Base-by-base conservation (phyloP, 148 eudicot genomes). In the Agrostemma githago region DNA sequence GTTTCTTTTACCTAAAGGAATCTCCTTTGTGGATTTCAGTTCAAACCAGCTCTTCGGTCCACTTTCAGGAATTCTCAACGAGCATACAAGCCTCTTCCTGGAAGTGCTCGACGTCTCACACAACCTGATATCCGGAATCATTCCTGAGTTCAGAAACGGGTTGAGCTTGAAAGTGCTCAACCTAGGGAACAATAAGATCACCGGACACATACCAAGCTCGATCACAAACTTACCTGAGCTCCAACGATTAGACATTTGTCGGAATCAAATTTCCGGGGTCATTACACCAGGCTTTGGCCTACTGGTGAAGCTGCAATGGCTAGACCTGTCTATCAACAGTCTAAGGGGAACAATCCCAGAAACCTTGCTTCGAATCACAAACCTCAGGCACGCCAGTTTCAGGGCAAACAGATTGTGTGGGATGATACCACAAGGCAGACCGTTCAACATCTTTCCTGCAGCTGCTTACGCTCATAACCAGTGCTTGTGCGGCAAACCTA, bases 401-500 rank as follows among this genome's bases (percentile, higher is more conserved):
- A 82, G 98, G 71, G 86, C 87, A 46, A 92, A 90, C 72, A 86
- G 80, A 76, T 69, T 92, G 46, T 90, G 98, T 70, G 98, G 96
- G 26, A 80, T 59, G 70, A 87, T 92, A 15, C 98, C 96, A 62
- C 96, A 87, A 74, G 93, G 89, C 6, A 87, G 93, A 86, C 87
- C 87, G 5, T 84, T 70, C 74, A 82, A 82, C 4, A 66, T 84
- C 38, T 84, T 84, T 58, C 81, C 84, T 41, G 51, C n/a, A 51
- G 76, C 79, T 12, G 87, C 87, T 60, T 84, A 89, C 79, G 92
- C 92, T 2, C 89, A 89, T 66, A 92, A 92, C 72, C 66, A 83
- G 39, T 89, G 97, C 79, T 79, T 91, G 72, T 91, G 97, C 85
- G 97, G 90, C 60, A 89, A 89, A 81, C 98, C 98, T 15, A 62